Evolutionary conservation across 1,284 basidiomycete genomes (phyloP).

Genomic region (Leccinum cinnamomeum): DNA sequence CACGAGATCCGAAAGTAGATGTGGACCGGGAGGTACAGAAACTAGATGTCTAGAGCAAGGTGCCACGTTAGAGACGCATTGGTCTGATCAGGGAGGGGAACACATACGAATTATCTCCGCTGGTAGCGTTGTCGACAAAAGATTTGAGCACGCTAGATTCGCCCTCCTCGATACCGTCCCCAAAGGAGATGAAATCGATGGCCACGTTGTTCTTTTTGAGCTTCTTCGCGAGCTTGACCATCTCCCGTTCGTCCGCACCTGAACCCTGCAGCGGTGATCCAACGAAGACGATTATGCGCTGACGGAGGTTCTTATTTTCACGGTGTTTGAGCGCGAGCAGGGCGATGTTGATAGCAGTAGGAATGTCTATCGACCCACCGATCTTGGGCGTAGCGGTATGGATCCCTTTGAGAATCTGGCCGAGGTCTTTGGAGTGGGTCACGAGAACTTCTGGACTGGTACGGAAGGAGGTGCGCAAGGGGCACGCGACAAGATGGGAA

Average conservation of each 20-base stretch:
- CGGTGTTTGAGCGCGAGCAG: constrained; percentile 97
- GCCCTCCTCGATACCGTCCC: constrained; percentile 68
- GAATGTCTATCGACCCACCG: constrained; percentile 80
- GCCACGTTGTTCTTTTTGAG: constrained; percentile 99
- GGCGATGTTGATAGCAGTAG: constrained; percentile 90
- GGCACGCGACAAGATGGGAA: not conserved
- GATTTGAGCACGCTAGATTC: constrained; percentile 64
- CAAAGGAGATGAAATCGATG: constrained; percentile 86
- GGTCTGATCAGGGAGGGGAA: constrained; percentile 2
- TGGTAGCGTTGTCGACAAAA: constrained; percentile 78
- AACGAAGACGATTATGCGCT: constrained; percentile 92
- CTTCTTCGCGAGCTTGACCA: constrained; percentile 91
- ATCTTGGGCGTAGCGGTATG: constrained; percentile 71
- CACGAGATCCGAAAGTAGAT: constrained; percentile 83
- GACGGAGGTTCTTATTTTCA: constrained; percentile 97
- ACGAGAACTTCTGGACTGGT: constrained; percentile 90
- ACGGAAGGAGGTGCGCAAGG: not conserved
- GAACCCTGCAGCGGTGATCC: constrained; percentile 80
- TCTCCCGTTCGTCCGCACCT: constrained; percentile 68
- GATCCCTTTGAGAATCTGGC: constrained; percentile 84
- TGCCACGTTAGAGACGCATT: constrained; percentile 7
- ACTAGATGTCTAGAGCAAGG: constrained; percentile 69
- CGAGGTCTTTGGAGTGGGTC: constrained; percentile 93
- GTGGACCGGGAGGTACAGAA: constrained; percentile 73
- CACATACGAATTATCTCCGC: constrained; percentile 81